Conservation (phyloP, 805 yeast genomes). For the Tetrapisispora phaffii region DNA sequence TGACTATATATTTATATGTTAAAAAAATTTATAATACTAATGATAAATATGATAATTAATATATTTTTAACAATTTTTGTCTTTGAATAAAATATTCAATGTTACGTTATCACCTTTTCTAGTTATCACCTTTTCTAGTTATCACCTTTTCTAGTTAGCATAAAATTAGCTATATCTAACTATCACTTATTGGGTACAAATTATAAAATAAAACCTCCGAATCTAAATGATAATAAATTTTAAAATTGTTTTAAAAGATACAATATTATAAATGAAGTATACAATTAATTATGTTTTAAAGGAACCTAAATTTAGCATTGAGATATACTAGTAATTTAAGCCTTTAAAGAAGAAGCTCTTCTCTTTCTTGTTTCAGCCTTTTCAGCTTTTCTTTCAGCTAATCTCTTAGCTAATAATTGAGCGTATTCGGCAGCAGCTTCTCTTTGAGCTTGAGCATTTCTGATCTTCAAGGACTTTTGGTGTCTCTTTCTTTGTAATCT, state of each 20-base stretch:
- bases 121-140: too few relatives aligned
- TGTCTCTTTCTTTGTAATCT: slow-evolving; percentile 98
- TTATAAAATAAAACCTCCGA: too few relatives aligned
- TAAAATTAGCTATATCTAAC: neutral
- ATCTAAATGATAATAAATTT: slow-evolving; percentile 4
- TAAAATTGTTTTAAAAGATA: slow-evolving; percentile 5
- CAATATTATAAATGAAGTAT: slow-evolving; percentile 7
- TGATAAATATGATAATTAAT: too few relatives aligned
- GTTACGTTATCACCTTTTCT: too few relatives aligned
- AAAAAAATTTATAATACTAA: neutral
- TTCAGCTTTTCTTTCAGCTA: slow-evolving; percentile 96
- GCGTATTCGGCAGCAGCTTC: slow-evolving; percentile 99
- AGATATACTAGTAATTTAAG: slow-evolving; percentile 36
- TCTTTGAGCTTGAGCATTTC: slow-evolving; percentile 97
- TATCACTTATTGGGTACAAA: too few relatives aligned
- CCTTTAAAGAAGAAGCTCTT: slow-evolving; percentile 98
- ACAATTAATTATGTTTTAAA: slow-evolving; percentile 6
- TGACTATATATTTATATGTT: neutral
- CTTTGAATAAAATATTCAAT: too few relatives aligned
- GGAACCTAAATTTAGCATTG: slow-evolving; percentile 3
- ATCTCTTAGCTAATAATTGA: slow-evolving; percentile 95
- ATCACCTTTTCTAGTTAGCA: too few relatives aligned
- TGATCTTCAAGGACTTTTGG: slow-evolving; percentile 84
- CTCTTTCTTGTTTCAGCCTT: slow-evolving; percentile 98
- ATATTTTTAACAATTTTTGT: too few relatives aligned